These are phyloP conservation scores for Cladosporium sp. DNA, from an alignment of 2,329 filamentous ascomycete genomes.

Conservation along the genomic window DNA sequence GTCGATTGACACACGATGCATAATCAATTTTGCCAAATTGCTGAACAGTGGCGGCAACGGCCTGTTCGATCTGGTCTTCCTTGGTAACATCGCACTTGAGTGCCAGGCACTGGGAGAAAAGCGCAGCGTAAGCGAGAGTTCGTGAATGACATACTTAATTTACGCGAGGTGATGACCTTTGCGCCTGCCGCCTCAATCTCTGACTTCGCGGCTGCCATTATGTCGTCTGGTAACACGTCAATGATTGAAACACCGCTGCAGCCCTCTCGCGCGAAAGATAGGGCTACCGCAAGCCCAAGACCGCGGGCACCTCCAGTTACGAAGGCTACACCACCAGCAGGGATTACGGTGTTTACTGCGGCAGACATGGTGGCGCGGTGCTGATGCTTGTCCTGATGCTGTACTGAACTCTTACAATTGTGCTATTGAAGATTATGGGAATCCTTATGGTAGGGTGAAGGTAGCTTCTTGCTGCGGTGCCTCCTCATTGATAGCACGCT, in stretches of 20 bases:
- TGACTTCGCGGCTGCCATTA: background rate
- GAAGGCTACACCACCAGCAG: background rate
- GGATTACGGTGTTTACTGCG: background rate
- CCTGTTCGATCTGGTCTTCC: background rate
- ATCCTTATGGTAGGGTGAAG: background rate
- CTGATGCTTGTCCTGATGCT: background rate
- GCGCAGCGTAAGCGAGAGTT: background rate
- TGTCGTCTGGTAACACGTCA: background rate
- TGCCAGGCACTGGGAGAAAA: background rate
- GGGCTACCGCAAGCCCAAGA: background rate
- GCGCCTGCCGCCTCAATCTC: background rate
- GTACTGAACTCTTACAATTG: background rate
- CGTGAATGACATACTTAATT: background rate
- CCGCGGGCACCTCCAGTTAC: background rate
- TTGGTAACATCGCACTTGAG: background rate
- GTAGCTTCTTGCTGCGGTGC: background rate
- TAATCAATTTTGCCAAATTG: background rate
- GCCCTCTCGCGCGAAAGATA: background rate
- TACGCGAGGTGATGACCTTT: background rate
- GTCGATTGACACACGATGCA: background rate
- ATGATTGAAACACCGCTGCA: background rate
- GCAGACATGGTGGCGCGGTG: background rate
- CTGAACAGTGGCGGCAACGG: background rate
- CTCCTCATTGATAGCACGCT: background rate
- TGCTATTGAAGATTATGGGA: background rate